These are phyloP conservation scores for Hypoxylon sp. DNA, from an alignment of 2,329 filamentous ascomycete genomes.

Conservation along the genomic window DNA sequence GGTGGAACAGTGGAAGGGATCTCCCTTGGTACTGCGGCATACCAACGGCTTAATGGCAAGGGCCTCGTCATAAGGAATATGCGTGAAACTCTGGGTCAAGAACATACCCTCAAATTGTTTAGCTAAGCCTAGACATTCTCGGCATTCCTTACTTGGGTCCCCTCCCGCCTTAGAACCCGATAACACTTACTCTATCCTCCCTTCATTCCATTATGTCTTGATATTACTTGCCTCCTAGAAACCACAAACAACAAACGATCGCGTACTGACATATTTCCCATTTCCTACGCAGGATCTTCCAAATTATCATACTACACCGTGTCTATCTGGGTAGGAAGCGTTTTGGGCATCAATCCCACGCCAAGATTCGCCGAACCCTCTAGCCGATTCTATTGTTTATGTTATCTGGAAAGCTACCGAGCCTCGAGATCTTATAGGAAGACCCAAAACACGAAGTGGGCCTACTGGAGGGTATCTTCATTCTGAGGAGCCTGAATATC, in stretches of 20 bases:
- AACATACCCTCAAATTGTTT: slow-evolving; percentile 44
- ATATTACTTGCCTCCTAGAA: slow-evolving; percentile 43
- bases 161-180: slow-evolving; percentile 47
- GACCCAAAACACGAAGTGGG: slow-evolving; percentile 7
- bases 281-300: slow-evolving; percentile 28
- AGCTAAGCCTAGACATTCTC: slow-evolving; percentile 45
- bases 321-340: slow-evolving; percentile 12
- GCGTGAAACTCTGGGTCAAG: slow-evolving; percentile 44
- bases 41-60: slow-evolving; percentile 25
- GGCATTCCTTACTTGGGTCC: slow-evolving; percentile 51
- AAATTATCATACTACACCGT: slow-evolving; percentile 1
- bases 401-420: slow-evolving; percentile 9
- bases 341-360: slow-evolving; percentile 3
- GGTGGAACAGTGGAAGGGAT: slow-evolving; percentile 41
- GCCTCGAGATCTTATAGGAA: slow-evolving; percentile 14
- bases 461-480: background rate
- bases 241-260: slow-evolving; percentile 48
- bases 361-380: slow-evolving; percentile 18
- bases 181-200: slow-evolving; percentile 46
- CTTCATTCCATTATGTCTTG: slow-evolving; percentile 54
- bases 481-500: slow-evolving; percentile 33
- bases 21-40: slow-evolving; percentile 37
- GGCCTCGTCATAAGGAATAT: slow-evolving; percentile 43
- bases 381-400: slow-evolving; percentile 18
- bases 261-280: slow-evolving; percentile 47